Conservation (phyloP, 1,284 basidiomycete genomes). For the Ceratobasidium sp. region DNA sequence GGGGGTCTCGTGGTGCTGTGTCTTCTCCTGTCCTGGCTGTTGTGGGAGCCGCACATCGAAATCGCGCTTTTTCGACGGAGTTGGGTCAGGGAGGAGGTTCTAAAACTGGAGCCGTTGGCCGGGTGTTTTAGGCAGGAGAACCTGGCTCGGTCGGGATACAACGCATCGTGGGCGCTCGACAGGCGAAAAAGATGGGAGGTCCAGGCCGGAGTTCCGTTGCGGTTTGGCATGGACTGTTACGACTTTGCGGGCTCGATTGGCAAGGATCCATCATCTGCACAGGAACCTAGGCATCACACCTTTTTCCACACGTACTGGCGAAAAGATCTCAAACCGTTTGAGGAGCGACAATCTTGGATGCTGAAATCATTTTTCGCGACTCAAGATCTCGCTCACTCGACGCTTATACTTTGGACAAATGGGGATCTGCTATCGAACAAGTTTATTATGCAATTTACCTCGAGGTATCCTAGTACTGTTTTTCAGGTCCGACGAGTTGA, state of each 20-base stretch:
- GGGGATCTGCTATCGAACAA: constrained; percentile 69
- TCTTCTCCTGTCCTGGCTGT: constrained; percentile 59
- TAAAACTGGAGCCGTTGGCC: constrained; percentile 64
- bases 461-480: constrained; percentile 65
- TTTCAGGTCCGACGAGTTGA: constrained; percentile 75
- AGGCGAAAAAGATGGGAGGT: constrained; percentile 70
- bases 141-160: constrained; percentile 60
- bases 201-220: constrained; percentile 77
- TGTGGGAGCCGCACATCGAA: constrained; percentile 84
- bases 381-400: constrained; percentile 70
- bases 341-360: constrained; percentile 82
- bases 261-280: constrained; percentile 47
- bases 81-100: constrained; percentile 77
- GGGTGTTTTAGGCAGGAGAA: constrained; percentile 74
- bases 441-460: constrained; percentile 67
- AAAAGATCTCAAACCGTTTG: constrained; percentile 78
- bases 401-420: constrained; percentile 87
- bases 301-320: constrained; percentile 92
- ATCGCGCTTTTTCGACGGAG: constrained; percentile 73
- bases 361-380: constrained; percentile 91
- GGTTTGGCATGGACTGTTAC: constrained; percentile 85
- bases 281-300: constrained; percentile 55
- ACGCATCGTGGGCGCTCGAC: constrained; percentile 64
- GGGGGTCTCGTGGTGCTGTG: constrained; percentile 21
- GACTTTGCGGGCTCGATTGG: constrained; percentile 80